A percentile compares a stretch with the other conserved stretches of the same genome.
Evolutionary conservation across 768 basidiomycete species (phyloP).

Genomic region (Termitomyces sp.): DNA sequence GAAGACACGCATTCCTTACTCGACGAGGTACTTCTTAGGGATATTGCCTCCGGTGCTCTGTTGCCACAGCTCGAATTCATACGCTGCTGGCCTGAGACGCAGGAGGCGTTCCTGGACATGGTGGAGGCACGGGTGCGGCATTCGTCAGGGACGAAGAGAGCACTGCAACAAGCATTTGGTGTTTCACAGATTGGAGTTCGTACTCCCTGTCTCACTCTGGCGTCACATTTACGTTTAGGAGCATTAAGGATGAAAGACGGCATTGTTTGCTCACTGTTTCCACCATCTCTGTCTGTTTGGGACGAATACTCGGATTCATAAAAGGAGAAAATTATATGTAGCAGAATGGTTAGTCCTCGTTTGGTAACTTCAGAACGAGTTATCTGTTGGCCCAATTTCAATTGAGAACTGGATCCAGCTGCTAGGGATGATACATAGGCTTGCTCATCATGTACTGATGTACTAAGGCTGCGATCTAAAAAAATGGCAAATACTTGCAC

Average conservation of each 20-base stretch:
- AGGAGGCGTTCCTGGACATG: slow-evolving; percentile 3
- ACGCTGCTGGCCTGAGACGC: slow-evolving; percentile 4
- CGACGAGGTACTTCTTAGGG: background rate
- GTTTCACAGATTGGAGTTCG: background rate
- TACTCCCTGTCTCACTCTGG: background rate
- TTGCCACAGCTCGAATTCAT: background rate
- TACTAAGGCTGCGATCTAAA: too few relatives aligned
- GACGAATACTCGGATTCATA: background rate
- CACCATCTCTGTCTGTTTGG: background rate
- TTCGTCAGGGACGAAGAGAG: background rate
- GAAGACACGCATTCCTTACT: slow-evolving; percentile 1
- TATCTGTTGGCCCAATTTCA: too few relatives aligned
- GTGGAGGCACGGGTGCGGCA: background rate
- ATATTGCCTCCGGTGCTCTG: background rate
- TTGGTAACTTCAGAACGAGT: too few relatives aligned
- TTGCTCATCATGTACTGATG: too few relatives aligned
- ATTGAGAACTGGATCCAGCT: too few relatives aligned
- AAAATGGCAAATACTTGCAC: too few relatives aligned
- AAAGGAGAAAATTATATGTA: background rate
- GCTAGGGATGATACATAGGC: too few relatives aligned
- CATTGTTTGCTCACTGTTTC: slow-evolving; percentile 2
- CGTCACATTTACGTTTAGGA: background rate
- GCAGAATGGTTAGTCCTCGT: too few relatives aligned
- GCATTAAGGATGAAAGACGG: background rate
- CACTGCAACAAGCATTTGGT: slow-evolving; percentile 3